Percentiles rank a stretch among this genome's conserved stretches.
phyloP scores from a whole-genome alignment of 1,284 basidiomycete species.

The Sparassis latifolia region DNA sequence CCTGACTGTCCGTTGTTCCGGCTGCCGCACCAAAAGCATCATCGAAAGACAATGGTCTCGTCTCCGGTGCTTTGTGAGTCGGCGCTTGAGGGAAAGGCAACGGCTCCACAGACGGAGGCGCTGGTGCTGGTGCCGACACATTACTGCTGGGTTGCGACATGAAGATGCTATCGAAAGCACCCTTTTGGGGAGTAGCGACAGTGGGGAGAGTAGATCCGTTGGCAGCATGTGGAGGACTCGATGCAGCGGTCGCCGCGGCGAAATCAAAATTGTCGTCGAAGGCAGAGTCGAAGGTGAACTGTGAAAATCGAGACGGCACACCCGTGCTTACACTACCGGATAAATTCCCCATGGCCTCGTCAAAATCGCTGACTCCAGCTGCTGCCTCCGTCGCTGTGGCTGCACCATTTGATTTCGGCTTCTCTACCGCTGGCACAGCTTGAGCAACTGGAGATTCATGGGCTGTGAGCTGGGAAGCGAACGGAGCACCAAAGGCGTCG shows the following conservation, averaged over 20 bases:
- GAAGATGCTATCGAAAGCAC: constrained; percentile 21
- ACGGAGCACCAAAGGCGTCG: constrained; percentile 52
- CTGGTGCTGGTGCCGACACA: constrained; percentile 13
- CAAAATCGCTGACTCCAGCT: constrained; percentile 63
- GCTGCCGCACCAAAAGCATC: constrained; percentile 37
- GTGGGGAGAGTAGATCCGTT: constrained; percentile 9
- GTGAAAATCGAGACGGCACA: constrained; percentile 25
- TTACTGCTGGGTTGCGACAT: constrained; percentile 16
- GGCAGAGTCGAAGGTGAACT: constrained; percentile 59
- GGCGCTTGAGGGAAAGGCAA: constrained; percentile 9
- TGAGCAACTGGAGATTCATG: constrained; percentile 7
- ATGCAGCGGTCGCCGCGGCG: constrained; percentile 38
- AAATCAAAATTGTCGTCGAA: constrained; percentile 91
- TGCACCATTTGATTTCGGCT: constrained; percentile 18
- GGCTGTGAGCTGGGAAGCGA: too few relatives aligned
- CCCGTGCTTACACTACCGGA: constrained; percentile 31
- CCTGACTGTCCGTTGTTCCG: constrained; percentile 3
- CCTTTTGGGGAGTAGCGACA: constrained; percentile 10
- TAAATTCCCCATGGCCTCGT: constrained; percentile 61
- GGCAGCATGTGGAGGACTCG: constrained; percentile 10
- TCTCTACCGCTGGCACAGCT: constrained; percentile 1
- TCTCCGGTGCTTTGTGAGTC: constrained; percentile 1
- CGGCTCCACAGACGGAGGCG: constrained; percentile 7
- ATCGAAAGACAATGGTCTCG: constrained; percentile 39
- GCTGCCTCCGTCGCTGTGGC: constrained; percentile 13